These are phyloP conservation scores for Pythium phragmitis DNA, from an alignment of 352 stramenopile species.

Conservation along the genomic window DNA sequence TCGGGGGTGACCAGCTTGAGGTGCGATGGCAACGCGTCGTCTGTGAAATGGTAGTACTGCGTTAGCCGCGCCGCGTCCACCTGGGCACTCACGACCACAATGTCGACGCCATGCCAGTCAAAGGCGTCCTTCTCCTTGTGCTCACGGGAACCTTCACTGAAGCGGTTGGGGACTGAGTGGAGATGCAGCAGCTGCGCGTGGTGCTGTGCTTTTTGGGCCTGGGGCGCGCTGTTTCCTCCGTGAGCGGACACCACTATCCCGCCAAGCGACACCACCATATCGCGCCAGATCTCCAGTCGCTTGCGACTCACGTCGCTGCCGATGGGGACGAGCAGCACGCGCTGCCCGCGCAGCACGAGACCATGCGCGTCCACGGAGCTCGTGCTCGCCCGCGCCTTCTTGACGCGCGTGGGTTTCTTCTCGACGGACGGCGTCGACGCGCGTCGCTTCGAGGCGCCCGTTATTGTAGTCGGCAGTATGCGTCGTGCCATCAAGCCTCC, in stretches of 20 bases:
- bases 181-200: conserved; percentile 16
- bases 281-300: conserved; percentile 58
- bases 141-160: neutral
- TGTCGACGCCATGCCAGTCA: conserved; percentile 44
- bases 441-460: conserved; percentile 7
- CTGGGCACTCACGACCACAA: conserved; percentile 47
- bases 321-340: conserved; percentile 52
- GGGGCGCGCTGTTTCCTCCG: neutral
- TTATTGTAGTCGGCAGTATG: neutral
- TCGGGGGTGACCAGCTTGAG: conserved; percentile 54
- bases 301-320: conserved; percentile 66
- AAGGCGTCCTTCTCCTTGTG: conserved; percentile 13
- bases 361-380: conserved; percentile 7
- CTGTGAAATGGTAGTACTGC: conserved; percentile 30
- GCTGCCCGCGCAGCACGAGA: conserved; percentile 37
- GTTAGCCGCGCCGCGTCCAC: conserved; percentile 38
- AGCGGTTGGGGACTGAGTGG: conserved; percentile 1
- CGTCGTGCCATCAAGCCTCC: conserved; percentile 17
- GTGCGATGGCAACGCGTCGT: conserved; percentile 34
- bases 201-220: conserved; percentile 10
- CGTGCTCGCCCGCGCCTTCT: conserved; percentile 29
- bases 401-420: conserved; percentile 21
- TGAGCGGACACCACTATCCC: conserved; percentile 34
- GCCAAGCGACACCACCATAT: conserved; percentile 55
- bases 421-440: conserved; percentile 5